phyloP scores from a whole-genome alignment of 306 rosid species.

The Sindora glabra region DNA sequence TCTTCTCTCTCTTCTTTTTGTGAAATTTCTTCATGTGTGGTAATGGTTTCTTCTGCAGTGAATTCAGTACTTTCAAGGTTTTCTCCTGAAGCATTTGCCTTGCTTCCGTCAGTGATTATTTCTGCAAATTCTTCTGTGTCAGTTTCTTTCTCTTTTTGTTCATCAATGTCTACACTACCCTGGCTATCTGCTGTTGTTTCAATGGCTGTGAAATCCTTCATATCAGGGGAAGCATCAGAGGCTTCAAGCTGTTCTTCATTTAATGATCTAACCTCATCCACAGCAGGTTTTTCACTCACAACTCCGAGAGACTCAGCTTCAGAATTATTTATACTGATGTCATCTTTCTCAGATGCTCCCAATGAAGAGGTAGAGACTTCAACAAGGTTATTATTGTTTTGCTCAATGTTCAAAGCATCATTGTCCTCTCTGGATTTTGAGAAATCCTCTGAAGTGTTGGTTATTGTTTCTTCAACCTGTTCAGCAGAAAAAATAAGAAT shows the following conservation, averaged over 20 bases:
- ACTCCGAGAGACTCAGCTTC: background rate
- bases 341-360: background rate
- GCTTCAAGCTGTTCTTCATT: background rate
- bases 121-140: background rate
- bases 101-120: background rate
- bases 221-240: background rate
- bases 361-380: background rate
- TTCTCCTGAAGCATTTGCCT: slow-evolving; percentile 4
- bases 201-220: background rate
- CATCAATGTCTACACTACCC: background rate
- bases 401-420: background rate
- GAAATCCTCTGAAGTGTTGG: slow-evolving; percentile 3
- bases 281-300: slow-evolving; percentile 8
- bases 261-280: slow-evolving; percentile 17
- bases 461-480: slow-evolving; percentile 11
- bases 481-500: background rate
- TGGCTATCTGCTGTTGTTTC: background rate
- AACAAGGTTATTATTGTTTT: background rate
- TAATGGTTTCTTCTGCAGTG: slow-evolving; percentile 2
- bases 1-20: slow-evolving; percentile 13
- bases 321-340: background rate
- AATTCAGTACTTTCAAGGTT: slow-evolving; percentile 10
- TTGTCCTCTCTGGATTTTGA: background rate
- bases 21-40: background rate
- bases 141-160: background rate